Evolutionary conservation across 352 stramenopile genomes (phyloP), one percentile per base, ranked within the genome.

Genomic region (Phytopythium helicoides): DNA sequence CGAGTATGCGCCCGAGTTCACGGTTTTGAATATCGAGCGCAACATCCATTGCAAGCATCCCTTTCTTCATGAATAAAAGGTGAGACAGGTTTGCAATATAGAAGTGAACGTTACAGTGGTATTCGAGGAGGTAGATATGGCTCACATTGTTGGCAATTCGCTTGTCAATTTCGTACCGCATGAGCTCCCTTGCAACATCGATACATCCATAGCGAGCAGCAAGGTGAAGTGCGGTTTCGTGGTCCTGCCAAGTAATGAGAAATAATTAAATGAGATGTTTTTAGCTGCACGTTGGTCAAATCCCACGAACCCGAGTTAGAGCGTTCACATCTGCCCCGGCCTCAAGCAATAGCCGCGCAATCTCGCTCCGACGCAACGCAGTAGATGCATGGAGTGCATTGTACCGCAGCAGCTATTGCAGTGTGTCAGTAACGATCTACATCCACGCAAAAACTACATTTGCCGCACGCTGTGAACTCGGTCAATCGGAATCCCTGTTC

Each of bases 401-500:
- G 36, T 84, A 79, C 35, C 73, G 55, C 6, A 86, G 54, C 10
- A 81, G 49, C 70, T 80, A 22, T 6, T n/a, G n/a, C 36, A 34
- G 1, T 25, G 14, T 11, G 12, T 46, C 21, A 46, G 21, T 7
- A 26, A 19, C 2, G 16, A 26, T 14, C 21, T n/a, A 10, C 15
- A 26, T 19, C 2, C 16, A 39, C 16, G 4, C 16, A 26, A 37
- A 12, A n/a, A 6, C 37, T n/a, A 18, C 19, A 12, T 19, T 12
- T 22, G 31, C 16, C 54, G 14, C 49, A 83, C 72, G n/a, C 70
- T 86, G 58, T 86, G 72, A 16, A 66, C 68, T 19, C 65, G 55
- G 36, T 86, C 71, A 44, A 86, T 68, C 0, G 75, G 75, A 26
- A 86, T 61, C n/a, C 72, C 75, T 7, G 67, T 59, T 18, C 75